These are phyloP conservation scores for Fusarium newnesense DNA, from an alignment of 2,329 filamentous ascomycete genomes.

Conservation along the genomic window DNA sequence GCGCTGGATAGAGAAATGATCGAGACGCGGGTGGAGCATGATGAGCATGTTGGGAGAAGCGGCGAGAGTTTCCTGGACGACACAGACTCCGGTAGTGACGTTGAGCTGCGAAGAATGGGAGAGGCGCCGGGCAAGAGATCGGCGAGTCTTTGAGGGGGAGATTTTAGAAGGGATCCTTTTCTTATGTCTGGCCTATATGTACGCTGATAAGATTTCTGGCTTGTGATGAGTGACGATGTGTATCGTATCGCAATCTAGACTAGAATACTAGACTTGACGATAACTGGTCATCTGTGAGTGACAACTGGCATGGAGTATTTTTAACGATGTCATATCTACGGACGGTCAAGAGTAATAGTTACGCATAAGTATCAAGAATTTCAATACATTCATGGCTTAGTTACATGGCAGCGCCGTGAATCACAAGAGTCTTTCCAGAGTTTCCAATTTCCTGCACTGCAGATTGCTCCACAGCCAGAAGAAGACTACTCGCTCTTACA, in stretches of 20 bases:
- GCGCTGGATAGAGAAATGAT: conserved; percentile 25
- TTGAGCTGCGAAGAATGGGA: conserved; percentile 47
- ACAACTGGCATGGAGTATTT: not conserved
- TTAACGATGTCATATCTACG: not conserved
- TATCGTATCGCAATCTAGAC: not conserved
- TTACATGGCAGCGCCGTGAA: conserved; percentile 56
- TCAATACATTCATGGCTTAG: too few species aligned
- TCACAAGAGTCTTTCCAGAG: conserved; percentile 74
- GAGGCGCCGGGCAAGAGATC: conserved; percentile 43
- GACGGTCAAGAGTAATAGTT: too few species aligned
- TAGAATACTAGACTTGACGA: not conserved
- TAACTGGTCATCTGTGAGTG: not conserved
- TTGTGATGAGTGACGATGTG: conserved; percentile 9
- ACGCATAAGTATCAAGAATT: too few species aligned
- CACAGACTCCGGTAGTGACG: conserved; percentile 49
- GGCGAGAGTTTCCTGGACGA: conserved; percentile 45
- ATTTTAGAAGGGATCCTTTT: not conserved
- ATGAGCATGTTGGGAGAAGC: conserved; percentile 17
- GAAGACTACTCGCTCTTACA: conserved; percentile 70
- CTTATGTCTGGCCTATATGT: conserved; percentile 14
- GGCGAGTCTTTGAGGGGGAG: conserved; percentile 28
- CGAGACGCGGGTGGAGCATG: conserved; percentile 9
- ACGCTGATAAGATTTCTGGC: conserved; percentile 15
- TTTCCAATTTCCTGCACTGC: conserved; percentile 67
- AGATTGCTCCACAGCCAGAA: conserved; percentile 73